A percentile compares a stretch with the other conserved stretches of the same genome.
These are phyloP conservation scores for Volvariella volvacea DNA, from an alignment of 1,284 basidiomycete species.

Conservation along the genomic window DNA sequence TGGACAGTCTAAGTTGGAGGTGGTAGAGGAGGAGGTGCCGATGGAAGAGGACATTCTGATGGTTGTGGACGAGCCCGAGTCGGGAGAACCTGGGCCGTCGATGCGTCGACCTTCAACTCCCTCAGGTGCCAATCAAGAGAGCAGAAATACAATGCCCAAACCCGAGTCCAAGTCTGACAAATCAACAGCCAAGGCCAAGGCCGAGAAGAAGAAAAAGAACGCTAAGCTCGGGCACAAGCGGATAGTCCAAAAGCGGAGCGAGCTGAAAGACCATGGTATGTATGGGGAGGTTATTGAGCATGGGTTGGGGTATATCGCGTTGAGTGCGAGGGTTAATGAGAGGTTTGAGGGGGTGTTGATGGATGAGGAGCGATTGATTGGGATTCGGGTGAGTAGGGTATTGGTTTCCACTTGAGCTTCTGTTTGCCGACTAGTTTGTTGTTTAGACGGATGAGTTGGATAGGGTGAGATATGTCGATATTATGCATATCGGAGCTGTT, in stretches of 20 bases:
- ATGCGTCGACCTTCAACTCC: background rate
- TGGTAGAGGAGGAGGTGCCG: background rate
- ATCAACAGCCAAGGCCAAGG: background rate
- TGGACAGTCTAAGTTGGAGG: background rate
- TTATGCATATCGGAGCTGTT: too few relatives aligned
- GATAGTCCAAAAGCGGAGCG: background rate
- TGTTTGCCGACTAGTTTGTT: too few relatives aligned
- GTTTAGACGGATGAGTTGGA: too few relatives aligned
- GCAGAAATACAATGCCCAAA: too few relatives aligned
- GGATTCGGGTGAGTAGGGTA: conserved; percentile 27
- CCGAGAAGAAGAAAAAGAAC: background rate
- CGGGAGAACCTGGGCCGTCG: background rate
- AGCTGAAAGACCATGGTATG: background rate
- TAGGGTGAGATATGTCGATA: too few relatives aligned
- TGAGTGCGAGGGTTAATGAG: background rate
- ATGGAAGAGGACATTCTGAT: background rate
- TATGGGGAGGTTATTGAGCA: background rate
- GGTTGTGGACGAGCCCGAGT: background rate
- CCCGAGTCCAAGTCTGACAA: background rate
- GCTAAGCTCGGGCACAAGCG: conserved; percentile 2
- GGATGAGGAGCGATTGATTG: conserved; percentile 43
- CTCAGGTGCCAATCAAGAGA: background rate
- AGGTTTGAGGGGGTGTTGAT: conserved; percentile 35
- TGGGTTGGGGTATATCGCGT: too few relatives aligned
- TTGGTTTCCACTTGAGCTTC: background rate